Evolutionary conservation across 1,139 yeast species (phyloP).

Genomic region (Hanseniaspora gamundiae): DNA sequence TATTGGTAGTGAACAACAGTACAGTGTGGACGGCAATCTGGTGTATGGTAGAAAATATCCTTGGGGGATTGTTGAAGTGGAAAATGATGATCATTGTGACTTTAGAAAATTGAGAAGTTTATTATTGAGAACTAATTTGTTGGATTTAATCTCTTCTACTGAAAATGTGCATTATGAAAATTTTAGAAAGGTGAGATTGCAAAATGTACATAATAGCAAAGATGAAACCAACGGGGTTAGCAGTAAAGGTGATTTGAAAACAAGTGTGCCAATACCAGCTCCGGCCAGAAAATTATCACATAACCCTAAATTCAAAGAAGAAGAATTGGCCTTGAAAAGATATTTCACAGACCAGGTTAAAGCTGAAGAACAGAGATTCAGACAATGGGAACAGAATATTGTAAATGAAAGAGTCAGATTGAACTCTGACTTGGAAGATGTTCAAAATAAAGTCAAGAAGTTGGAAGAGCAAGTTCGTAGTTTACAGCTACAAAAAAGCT

Average conservation of each 20-base stretch:
- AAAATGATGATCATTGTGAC: conserved; percentile 91
- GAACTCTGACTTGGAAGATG: conserved; percentile 84
- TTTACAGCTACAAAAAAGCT: conserved; percentile 42
- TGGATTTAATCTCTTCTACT: conserved; percentile 80
- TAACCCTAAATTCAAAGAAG: conserved; percentile 91
- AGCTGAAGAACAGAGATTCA: conserved; percentile 91
- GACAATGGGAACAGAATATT: conserved; percentile 96
- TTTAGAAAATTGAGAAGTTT: conserved; percentile 84
- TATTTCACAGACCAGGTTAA: conserved; percentile 97
- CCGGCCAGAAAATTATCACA: conserved; percentile 36
- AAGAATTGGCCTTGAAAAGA: conserved; percentile 87
- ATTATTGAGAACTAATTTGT: conserved; percentile 82
- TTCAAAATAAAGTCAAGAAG: conserved; percentile 60
- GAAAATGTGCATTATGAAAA: conserved; percentile 87
- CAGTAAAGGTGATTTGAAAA: conserved; percentile 12
- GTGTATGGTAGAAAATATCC: conserved; percentile 90
- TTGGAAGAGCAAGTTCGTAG: conserved; percentile 64
- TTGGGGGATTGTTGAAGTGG: conserved; percentile 97
- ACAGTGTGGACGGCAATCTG: conserved; percentile 58
- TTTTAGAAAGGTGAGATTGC: conserved; percentile 68
- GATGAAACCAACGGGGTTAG: conserved; percentile 32
- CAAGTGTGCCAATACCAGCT: conserved; percentile 19
- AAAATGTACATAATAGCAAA: conserved; percentile 27
- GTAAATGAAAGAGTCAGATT: conserved; percentile 89
- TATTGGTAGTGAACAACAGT: conserved; percentile 83